A percentile compares a stretch with the other conserved stretches of the same genome.
These are phyloP conservation scores for Schoenoplectus tabernaemontani DNA, from an alignment of 202 grass and related monocot genomes.

Conservation along the genomic window DNA sequence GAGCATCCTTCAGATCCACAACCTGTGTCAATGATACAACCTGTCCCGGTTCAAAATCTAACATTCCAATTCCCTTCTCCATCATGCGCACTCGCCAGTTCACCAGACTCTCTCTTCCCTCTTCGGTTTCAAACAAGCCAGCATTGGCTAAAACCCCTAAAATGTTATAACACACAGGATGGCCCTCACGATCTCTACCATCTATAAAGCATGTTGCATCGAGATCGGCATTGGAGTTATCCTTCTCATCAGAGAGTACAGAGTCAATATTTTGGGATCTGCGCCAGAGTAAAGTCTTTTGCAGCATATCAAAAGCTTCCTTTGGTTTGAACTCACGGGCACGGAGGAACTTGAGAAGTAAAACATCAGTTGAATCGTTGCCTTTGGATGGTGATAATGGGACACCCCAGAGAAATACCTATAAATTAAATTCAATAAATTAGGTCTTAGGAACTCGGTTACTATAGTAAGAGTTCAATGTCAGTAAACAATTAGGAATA, in stretches of 20 bases:
- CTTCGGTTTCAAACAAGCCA: constrained; percentile 47
- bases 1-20: constrained; percentile 65
- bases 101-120: constrained; percentile 58
- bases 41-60: constrained; percentile 55
- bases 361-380: constrained; percentile 50
- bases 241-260: constrained; percentile 14
- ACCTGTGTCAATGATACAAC: too few relatives aligned
- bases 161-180: constrained; percentile 83
- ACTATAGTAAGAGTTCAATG: too few relatives aligned
- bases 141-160: constrained; percentile 42
- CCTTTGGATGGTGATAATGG: constrained; percentile 73
- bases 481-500: not conserved
- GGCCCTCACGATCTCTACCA: constrained; percentile 64
- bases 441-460: too few relatives aligned
- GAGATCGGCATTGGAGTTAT: constrained; percentile 29
- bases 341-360: constrained; percentile 97
- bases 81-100: constrained; percentile 71
- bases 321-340: constrained; percentile 90
- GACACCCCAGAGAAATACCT: constrained; percentile 65
- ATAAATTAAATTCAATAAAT: not conserved
- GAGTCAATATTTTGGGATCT: constrained; percentile 40
- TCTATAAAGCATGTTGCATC: constrained; percentile 40
- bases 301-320: constrained; percentile 82
- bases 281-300: constrained; percentile 60
- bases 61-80: constrained; percentile 61